A percentile compares a stretch with the other conserved stretches of the same genome.
Evolutionary conservation across 345 rosid species (phyloP).

Genomic region (Lepidium aucheri): DNA sequence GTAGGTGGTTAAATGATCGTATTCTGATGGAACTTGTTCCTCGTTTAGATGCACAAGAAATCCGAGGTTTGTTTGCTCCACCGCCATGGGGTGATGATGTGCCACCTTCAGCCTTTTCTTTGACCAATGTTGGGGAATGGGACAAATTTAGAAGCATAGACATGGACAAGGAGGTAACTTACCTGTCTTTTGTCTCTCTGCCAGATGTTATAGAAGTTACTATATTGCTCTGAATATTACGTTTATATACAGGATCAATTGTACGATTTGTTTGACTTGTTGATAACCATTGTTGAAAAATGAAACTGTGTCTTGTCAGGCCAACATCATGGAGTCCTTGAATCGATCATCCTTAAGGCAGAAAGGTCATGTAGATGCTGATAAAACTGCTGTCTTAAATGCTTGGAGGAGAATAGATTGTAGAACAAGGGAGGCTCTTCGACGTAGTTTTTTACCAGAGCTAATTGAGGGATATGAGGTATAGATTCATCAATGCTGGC

Average conservation of each 20-base stretch:
- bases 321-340: slow-evolving; percentile 47
- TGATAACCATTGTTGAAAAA: neutral
- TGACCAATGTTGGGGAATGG: slow-evolving; percentile 75
- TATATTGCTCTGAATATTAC: too few relatives aligned
- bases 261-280: neutral
- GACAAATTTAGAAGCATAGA: slow-evolving; percentile 88
- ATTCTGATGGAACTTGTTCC: slow-evolving; percentile 97
- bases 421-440: slow-evolving; percentile 84
- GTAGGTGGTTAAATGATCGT: slow-evolving; percentile 90
- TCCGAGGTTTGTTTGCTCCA: slow-evolving; percentile 95
- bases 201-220: neutral
- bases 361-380: slow-evolving; percentile 50
- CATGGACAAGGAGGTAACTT: slow-evolving; percentile 92
- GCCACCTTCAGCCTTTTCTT: slow-evolving; percentile 73
- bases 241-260: neutral
- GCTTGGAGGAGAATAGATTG: slow-evolving; percentile 80
- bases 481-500: neutral
- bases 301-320: slow-evolving; percentile 34
- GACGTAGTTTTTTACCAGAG: slow-evolving; percentile 79
- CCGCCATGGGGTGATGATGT: slow-evolving; percentile 97
- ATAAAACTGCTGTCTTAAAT: slow-evolving; percentile 59
- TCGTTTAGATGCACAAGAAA: slow-evolving; percentile 73
- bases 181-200: neutral
- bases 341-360: slow-evolving; percentile 35
- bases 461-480: slow-evolving; percentile 84